phyloP scores from a whole-genome alignment of 192 early-diverging fungal species.

The Backusella liffmaniae region DNA sequence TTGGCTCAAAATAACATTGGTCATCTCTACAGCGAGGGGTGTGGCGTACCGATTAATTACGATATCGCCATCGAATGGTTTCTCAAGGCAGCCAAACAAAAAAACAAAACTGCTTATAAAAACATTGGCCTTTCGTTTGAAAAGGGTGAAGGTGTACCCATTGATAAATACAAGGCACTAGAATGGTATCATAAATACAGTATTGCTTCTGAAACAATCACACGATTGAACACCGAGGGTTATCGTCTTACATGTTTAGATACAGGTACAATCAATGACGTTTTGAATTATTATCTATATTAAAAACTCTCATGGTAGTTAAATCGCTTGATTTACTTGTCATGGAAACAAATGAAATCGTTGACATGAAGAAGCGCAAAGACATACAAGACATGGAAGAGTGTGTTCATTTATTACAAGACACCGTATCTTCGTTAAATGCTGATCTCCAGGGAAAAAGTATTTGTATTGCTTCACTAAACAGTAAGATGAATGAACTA shows the following conservation, averaged over 20 bases:
- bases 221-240: neutral
- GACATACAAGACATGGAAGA: neutral
- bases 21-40: neutral
- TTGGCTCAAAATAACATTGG: neutral
- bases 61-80: neutral
- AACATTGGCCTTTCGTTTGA: neutral
- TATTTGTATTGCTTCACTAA: neutral
- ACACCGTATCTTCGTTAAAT: neutral
- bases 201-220: neutral
- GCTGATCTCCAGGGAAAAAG: neutral
- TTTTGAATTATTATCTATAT: neutral
- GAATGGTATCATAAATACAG: neutral
- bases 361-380: neutral
- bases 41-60: neutral
- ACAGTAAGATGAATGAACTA: neutral
- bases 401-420: neutral
- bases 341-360: neutral
- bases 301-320: neutral
- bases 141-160: neutral
- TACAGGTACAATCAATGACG: neutral
- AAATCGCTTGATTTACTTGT: neutral
- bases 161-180: neutral
- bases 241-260: neutral
- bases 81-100: neutral
- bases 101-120: neutral